Conservation (phyloP, 1,284 basidiomycete genomes). For the Rhodotorula sp. region DNA sequence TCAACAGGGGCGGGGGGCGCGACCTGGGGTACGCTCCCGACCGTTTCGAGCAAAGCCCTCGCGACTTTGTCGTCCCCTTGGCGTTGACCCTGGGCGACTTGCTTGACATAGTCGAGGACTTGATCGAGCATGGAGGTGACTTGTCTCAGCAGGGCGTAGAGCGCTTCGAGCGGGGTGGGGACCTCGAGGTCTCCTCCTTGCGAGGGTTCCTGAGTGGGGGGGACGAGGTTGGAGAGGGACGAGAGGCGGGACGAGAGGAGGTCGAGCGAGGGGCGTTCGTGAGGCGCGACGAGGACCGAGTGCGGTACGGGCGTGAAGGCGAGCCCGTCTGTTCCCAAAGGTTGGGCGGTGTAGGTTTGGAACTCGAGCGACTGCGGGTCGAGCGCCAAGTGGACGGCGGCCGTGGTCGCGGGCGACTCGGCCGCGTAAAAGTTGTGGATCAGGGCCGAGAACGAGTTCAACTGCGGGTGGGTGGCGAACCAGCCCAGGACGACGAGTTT, state of each 20-base stretch:
- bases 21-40: conserved; percentile 54
- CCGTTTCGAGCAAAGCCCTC: conserved; percentile 86
- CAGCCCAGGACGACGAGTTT: conserved; percentile 88
- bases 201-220: conserved; percentile 41
- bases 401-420: conserved; percentile 55
- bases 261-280: conserved; percentile 80
- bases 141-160: conserved; percentile 42
- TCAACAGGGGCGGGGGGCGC: background rate
- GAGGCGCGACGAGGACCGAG: conserved; percentile 73
- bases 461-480: conserved; percentile 63
- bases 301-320: conserved; percentile 86
- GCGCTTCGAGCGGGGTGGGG: conserved; percentile 53
- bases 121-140: conserved; percentile 64
- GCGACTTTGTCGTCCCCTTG: conserved; percentile 85
- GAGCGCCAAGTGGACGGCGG: conserved; percentile 85
- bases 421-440: conserved; percentile 98
- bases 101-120: conserved; percentile 80
- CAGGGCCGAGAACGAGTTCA: conserved; percentile 94
- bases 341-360: conserved; percentile 64
- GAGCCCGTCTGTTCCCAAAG: too few species aligned
- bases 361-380: conserved; percentile 83
- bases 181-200: conserved; percentile 44
- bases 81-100: conserved; percentile 73
- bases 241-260: conserved; percentile 58
- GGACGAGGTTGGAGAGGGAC: conserved; percentile 40